Conservation (phyloP, 768 basidiomycete genomes). For the Mycena vitilis region DNA sequence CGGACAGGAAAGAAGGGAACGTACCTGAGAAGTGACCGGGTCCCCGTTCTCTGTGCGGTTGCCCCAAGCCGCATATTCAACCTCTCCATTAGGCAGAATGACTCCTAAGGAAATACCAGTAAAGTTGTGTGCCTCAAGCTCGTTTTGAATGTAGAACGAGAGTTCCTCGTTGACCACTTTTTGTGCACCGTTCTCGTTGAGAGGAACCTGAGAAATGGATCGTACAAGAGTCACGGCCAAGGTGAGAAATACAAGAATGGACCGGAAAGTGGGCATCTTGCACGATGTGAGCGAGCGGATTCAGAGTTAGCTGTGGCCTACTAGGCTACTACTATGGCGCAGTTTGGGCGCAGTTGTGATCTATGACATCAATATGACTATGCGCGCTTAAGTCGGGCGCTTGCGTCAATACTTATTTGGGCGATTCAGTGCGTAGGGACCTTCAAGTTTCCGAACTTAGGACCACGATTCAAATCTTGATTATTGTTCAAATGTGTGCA, state of each 20-base stretch:
- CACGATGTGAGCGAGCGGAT: too few relatives aligned
- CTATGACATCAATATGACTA: too few relatives aligned
- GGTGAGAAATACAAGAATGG: neutral
- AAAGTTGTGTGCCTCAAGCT: constrained; percentile 34
- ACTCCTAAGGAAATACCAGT: constrained; percentile 47
- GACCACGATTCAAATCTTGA: too few relatives aligned
- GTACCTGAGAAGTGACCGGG: constrained; percentile 46
- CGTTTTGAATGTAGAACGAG: constrained; percentile 18
- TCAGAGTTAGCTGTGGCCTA: too few relatives aligned
- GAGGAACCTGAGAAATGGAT: constrained; percentile 18
- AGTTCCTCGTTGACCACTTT: constrained; percentile 18
- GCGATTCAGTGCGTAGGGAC: too few relatives aligned
- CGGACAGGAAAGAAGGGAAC: constrained; percentile 22
- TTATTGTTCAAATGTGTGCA: too few relatives aligned
- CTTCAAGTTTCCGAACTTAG: too few relatives aligned
- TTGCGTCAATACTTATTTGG: too few relatives aligned
- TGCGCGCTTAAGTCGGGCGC: too few relatives aligned
- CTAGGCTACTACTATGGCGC: too few relatives aligned
- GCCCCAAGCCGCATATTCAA: constrained; percentile 50
- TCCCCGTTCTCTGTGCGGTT: constrained; percentile 49
- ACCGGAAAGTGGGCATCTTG: too few relatives aligned
- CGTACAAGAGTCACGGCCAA: constrained; percentile 6
- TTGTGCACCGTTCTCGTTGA: neutral
- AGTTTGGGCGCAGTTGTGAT: too few relatives aligned
- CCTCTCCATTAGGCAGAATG: constrained; percentile 38